These are phyloP conservation scores for Aspergillus sclerotialis DNA, from an alignment of 2,329 filamentous ascomycete species.

Conservation along the genomic window DNA sequence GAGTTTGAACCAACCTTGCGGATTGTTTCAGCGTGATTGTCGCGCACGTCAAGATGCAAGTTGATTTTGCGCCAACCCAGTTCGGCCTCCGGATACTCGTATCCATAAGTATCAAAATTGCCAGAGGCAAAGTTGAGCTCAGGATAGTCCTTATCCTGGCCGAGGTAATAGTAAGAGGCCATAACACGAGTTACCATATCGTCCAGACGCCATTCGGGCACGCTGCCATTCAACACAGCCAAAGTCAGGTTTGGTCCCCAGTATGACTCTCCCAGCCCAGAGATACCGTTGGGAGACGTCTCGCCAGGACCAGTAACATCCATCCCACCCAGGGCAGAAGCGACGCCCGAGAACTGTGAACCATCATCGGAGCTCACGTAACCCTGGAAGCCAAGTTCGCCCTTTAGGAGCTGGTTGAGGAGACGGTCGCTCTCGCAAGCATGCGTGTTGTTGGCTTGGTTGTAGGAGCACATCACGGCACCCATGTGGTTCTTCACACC, in stretches of 20 bases:
- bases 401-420: constrained; percentile 43
- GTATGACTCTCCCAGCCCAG: constrained; percentile 21
- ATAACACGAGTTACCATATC: constrained; percentile 44
- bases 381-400: constrained; percentile 46
- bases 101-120: too few species aligned
- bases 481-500: constrained; percentile 60
- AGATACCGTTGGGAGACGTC: too few species aligned
- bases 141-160: constrained; percentile 24
- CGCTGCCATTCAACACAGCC: constrained; percentile 31
- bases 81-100: too few species aligned
- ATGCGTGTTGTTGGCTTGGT: constrained; percentile 42
- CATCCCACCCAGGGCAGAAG: constrained; percentile 41
- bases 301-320: constrained; percentile 24
- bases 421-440: constrained; percentile 43
- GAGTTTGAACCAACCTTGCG: constrained; percentile 47
- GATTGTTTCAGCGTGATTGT: too few species aligned
- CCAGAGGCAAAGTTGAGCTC: not conserved
- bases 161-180: constrained; percentile 40
- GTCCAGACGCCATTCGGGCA: constrained; percentile 35
- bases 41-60: too few species aligned
- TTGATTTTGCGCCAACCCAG: too few species aligned
- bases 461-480: constrained; percentile 42
- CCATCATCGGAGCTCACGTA: constrained; percentile 41
- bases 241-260: constrained; percentile 11
- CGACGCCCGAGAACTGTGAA: constrained; percentile 40